Conservation (phyloP, 441 rosid genomes). For the Eruca vesicaria region DNA sequence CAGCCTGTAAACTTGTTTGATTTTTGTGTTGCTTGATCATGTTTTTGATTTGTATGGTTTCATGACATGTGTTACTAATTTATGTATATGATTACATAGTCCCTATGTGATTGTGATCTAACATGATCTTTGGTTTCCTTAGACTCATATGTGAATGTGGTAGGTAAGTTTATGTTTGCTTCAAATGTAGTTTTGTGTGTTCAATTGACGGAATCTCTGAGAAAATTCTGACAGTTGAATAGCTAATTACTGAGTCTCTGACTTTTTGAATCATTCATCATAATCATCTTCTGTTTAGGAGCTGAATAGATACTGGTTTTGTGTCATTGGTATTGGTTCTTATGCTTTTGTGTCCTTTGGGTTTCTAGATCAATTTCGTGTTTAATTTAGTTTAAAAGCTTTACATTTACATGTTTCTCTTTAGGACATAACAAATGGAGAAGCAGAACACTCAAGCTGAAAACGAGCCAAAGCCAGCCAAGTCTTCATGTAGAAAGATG, state of each 20-base stretch:
- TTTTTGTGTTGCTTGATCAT: background rate
- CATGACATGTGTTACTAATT: background rate
- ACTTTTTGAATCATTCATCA: background rate
- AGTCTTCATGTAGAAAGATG: constrained; percentile 69
- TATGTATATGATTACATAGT: background rate
- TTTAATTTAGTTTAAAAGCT: background rate
- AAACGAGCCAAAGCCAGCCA: constrained; percentile 33
- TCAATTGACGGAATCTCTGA: background rate
- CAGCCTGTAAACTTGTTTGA: background rate
- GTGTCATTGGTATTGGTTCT: background rate
- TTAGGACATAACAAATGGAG: constrained; percentile 38
- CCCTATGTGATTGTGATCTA: background rate
- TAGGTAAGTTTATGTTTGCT: background rate
- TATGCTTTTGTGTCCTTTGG: background rate
- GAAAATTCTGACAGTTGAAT: background rate
- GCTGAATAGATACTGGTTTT: background rate
- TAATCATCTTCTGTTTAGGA: background rate
- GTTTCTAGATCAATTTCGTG: background rate
- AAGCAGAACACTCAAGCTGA: constrained; percentile 33
- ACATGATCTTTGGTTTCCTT: background rate
- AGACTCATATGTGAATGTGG: background rate
- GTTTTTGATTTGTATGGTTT: background rate
- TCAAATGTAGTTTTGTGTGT: background rate
- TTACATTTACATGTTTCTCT: background rate
- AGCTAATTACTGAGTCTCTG: background rate